Percentiles rank a stretch among this genome's conserved stretches.
These are phyloP conservation scores for Cystobasidiaceae sp. DNA, from an alignment of 1,284 basidiomycete species.

Conservation along the genomic window DNA sequence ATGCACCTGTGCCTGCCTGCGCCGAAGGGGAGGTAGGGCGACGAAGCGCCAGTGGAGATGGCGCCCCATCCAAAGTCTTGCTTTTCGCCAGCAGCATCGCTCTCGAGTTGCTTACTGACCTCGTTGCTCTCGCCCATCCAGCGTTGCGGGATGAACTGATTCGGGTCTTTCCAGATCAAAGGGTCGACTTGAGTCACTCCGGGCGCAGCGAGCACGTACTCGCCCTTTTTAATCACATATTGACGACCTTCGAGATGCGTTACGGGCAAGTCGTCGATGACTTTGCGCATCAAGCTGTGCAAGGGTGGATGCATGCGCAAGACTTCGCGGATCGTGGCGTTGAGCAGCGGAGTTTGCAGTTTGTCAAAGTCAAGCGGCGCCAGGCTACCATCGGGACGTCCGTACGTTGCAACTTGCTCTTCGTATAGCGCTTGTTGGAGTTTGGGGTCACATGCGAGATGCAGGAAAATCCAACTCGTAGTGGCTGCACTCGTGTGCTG, in stretches of 20 bases:
- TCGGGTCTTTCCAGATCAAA: slow-evolving; percentile 68
- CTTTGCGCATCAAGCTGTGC: slow-evolving; percentile 73
- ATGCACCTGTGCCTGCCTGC: slow-evolving; percentile 92
- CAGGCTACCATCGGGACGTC: slow-evolving; percentile 65
- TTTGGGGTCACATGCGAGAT: slow-evolving; percentile 73
- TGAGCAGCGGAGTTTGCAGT: slow-evolving; percentile 70
- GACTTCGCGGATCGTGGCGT: slow-evolving; percentile 62
- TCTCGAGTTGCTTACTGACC: slow-evolving; percentile 67
- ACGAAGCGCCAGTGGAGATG: slow-evolving; percentile 51
- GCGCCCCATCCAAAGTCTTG: slow-evolving; percentile 92
- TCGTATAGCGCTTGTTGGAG: slow-evolving; percentile 75
- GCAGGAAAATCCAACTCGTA: slow-evolving; percentile 84
- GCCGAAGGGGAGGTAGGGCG: slow-evolving; percentile 72
- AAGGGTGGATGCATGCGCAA: slow-evolving; percentile 69
- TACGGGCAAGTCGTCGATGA: slow-evolving; percentile 75
- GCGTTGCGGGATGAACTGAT: slow-evolving; percentile 70
- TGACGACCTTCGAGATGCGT: slow-evolving; percentile 56
- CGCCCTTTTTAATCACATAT: slow-evolving; percentile 85
- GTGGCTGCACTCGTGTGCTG: slow-evolving; percentile 96
- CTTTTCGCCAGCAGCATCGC: slow-evolving; percentile 72
- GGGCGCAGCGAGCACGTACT: slow-evolving; percentile 86
- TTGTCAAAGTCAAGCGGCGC: slow-evolving; percentile 81
- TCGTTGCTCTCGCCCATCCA: slow-evolving; percentile 73
- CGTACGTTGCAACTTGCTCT: slow-evolving; percentile 82
- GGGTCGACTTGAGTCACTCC: slow-evolving; percentile 86